Percentiles rank a stretch among this genome's conserved stretches.
phyloP scores from a whole-genome alignment of 108 stramenopile species.

The Aurantiochytrium sp. region DNA sequence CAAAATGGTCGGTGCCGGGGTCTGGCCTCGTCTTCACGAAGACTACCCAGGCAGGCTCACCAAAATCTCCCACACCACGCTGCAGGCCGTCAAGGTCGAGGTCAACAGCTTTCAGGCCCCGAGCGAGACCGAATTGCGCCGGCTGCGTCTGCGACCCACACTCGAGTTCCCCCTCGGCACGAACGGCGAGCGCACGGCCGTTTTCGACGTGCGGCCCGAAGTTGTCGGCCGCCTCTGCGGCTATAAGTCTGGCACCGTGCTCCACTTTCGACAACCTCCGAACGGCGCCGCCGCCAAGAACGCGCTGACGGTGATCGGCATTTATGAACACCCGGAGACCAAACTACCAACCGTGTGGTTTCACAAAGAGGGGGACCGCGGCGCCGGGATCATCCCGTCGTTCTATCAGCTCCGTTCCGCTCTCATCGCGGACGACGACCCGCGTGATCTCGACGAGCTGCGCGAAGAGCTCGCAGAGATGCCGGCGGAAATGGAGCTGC shows the following conservation, averaged over 20 bases:
- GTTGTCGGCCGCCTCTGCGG: neutral
- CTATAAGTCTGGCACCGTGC: neutral
- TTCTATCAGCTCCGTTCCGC: no score
- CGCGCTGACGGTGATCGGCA: neutral
- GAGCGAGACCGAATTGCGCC: neutral
- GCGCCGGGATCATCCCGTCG: neutral
- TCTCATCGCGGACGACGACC: neutral
- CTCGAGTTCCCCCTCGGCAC: neutral
- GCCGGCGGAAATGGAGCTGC: neutral
- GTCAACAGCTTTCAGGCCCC: neutral
- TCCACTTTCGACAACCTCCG: neutral
- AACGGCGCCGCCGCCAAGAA: neutral
- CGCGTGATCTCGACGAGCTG: neutral
- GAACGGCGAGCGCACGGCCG: neutral
- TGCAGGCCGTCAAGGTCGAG: neutral
- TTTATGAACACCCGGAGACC: neutral
- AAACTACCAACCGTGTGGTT: neutral
- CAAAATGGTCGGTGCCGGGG: neutral
- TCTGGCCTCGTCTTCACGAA: neutral
- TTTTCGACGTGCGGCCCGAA: neutral
- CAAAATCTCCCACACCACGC: neutral
- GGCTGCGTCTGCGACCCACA: neutral
- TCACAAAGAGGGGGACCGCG: neutral
- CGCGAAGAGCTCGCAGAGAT: neutral
- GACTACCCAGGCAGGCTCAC: neutral